Evolutionary conservation across 345 rosid species (phyloP).

Genomic region (Tarenaya hassleriana): DNA sequence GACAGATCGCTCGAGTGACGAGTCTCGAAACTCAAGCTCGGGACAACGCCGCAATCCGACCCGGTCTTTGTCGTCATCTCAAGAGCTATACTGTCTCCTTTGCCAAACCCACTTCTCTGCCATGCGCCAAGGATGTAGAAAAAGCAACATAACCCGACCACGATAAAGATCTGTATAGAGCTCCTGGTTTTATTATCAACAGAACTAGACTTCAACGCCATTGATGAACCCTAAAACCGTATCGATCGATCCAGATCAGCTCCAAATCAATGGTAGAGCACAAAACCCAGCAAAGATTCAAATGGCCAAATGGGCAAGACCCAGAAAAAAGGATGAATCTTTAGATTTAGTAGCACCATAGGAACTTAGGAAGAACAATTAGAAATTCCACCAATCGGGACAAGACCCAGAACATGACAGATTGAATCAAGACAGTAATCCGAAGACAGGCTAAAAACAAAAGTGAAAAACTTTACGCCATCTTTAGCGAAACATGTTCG

Average conservation of each 20-base stretch:
- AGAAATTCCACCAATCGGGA: too few species aligned
- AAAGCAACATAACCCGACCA: constrained; percentile 78
- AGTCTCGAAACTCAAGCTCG: constrained; percentile 76
- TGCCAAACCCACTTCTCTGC: constrained; percentile 97
- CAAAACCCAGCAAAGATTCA: too few species aligned
- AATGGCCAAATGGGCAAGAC: too few species aligned
- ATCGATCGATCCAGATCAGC: constrained; percentile 17
- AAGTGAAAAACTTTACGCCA: not conserved
- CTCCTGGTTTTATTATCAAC: constrained; percentile 82
- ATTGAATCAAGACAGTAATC: constrained; percentile 18
- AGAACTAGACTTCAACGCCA: constrained; percentile 72
- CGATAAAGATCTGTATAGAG: constrained; percentile 74
- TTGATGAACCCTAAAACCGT: constrained; percentile 38
- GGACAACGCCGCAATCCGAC: constrained; percentile 67
- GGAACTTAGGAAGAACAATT: too few species aligned
- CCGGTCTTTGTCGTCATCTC: constrained; percentile 74
- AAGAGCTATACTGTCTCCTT: constrained; percentile 91
- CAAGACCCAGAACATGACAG: constrained; percentile 22
- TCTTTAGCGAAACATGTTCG: too few species aligned
- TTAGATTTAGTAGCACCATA: too few species aligned
- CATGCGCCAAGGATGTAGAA: constrained; percentile 93
- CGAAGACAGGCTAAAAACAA: not conserved
- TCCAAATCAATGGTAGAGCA: constrained; percentile 6
- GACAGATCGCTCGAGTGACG: constrained; percentile 78
- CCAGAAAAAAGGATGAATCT: too few species aligned